A percentile compares a stretch with the other conserved stretches of the same genome.
Conservation (phyloP, 2,329 filamentous ascomycete species). For the Penicillium sp. region DNA sequence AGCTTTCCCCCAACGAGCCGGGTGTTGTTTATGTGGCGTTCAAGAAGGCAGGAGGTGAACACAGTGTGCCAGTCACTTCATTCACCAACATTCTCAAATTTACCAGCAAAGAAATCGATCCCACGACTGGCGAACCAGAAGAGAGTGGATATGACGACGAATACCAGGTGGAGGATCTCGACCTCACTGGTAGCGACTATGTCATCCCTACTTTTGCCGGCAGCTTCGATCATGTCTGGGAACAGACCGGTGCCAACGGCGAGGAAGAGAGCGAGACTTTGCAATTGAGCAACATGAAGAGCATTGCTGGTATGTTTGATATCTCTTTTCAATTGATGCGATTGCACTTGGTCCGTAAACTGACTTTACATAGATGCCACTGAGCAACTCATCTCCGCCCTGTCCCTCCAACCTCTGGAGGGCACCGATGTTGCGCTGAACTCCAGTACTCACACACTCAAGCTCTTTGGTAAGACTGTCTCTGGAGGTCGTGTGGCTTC, state of each 20-base stretch:
- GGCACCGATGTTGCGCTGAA: slow-evolving; percentile 87
- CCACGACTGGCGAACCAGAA: slow-evolving; percentile 85
- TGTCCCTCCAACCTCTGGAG: slow-evolving; percentile 89
- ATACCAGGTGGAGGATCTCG: slow-evolving; percentile 92
- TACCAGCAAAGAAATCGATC: slow-evolving; percentile 96
- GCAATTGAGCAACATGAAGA: slow-evolving; percentile 81
- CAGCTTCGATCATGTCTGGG: slow-evolving; percentile 94
- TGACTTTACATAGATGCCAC: slow-evolving; percentile 65
- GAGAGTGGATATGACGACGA: slow-evolving; percentile 93
- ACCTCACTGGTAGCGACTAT: slow-evolving; percentile 87
- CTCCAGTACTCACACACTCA: slow-evolving; percentile 86
- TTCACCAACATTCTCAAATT: slow-evolving; percentile 96
- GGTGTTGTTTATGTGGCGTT: slow-evolving; percentile 95
- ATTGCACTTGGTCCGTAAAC: slow-evolving; percentile 20
- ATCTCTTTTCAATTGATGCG: background rate
- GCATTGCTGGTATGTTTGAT: slow-evolving; percentile 69
- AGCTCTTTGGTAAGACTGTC: slow-evolving; percentile 92
- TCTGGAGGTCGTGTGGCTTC: slow-evolving; percentile 82
- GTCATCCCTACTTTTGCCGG: slow-evolving; percentile 88
- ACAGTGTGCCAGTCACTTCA: slow-evolving; percentile 67
- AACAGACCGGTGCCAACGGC: slow-evolving; percentile 80
- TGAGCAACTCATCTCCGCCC: slow-evolving; percentile 76
- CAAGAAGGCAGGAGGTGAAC: slow-evolving; percentile 71
- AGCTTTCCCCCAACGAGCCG: slow-evolving; percentile 74
- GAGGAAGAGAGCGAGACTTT: slow-evolving; percentile 89